Evolutionary conservation across 2,329 filamentous ascomycete genomes (phyloP), one percentile per base, ranked within the genome.

Genomic region (Ophiostoma angusticollis): DNA sequence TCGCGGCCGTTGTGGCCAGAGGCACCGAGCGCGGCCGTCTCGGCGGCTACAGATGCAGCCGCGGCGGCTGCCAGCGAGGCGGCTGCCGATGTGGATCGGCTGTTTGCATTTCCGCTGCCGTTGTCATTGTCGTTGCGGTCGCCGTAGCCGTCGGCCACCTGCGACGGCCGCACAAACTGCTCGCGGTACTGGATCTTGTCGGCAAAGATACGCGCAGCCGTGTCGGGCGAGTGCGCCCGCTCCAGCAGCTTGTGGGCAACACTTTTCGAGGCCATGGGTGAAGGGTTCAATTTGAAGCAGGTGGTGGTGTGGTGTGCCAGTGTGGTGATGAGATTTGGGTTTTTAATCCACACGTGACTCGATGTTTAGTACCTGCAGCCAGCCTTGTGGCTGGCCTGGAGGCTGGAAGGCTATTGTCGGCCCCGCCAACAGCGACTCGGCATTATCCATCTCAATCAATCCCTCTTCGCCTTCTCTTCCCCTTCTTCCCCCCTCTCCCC

Each of bases 161-260:
- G 82, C 0, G 82, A 84, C 17, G 84, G 78, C 30, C 80, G 77
- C 4, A 95, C 74, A 52, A 80, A 75, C 41, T 95, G 75, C 0
- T 84, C 79, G 33, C 85, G 84, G 54, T 84, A 78, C 51, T 84
- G 76, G 56, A 94, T 75, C 59, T 86, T 86, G 47, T 93, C 84
- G 45, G 70, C 68, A 66, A 81, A 89, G 58, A 94, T 83, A 39
- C 76, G 70, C 24, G 66, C 63, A 39, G 78, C 74, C 41, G 72
- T 78, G 47, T 80, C 70, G 19, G 84, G 79, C 2, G 83, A 80
- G 60, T 94, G 85, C 9, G 84, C 85, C 51, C 83, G 78, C 6
- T 70, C 61, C 38, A 96, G 78, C 36, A 95, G 75, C 7, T 68
- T 61, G 47, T 76, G 45, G 30, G 46, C 35, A 4, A 25, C 31